A percentile compares a stretch with the other conserved stretches of the same genome.
phyloP scores from a whole-genome alignment of 805 yeast genomes.

The Spathaspora sp. region DNA sequence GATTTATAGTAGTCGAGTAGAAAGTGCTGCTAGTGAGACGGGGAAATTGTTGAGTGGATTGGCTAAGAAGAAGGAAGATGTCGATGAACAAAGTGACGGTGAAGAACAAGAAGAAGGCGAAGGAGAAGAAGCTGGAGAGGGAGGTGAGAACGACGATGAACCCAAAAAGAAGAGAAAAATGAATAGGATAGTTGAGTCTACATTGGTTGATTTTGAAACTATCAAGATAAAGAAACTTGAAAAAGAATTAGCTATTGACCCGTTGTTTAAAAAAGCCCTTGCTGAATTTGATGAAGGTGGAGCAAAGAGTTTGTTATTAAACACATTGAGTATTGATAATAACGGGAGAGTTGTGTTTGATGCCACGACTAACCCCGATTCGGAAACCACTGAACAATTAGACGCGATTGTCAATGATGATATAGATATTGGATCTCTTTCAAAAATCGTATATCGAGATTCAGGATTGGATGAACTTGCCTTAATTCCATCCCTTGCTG shows the following conservation, averaged over 20 bases:
- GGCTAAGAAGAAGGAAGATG: slow-evolving; percentile 35
- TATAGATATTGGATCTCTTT: slow-evolving; percentile 17
- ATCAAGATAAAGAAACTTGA: slow-evolving; percentile 55
- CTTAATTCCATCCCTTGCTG: slow-evolving; percentile 70
- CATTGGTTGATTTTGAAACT: slow-evolving; percentile 48
- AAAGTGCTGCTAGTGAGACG: slow-evolving; percentile 87
- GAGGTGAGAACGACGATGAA: slow-evolving; percentile 13
- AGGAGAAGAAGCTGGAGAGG: slow-evolving; percentile 14
- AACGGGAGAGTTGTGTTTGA: slow-evolving; percentile 63
- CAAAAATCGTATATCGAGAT: slow-evolving; percentile 17
- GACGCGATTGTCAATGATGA: slow-evolving; percentile 11
- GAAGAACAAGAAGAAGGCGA: slow-evolving; percentile 15
- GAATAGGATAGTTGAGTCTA: slow-evolving; percentile 39
- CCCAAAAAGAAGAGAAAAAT: slow-evolving; percentile 23
- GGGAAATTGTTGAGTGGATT: slow-evolving; percentile 78
- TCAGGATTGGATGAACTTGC: slow-evolving; percentile 23
- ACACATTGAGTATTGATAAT: slow-evolving; percentile 53
- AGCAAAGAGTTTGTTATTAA: slow-evolving; percentile 63
- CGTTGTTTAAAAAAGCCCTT: slow-evolving; percentile 68
- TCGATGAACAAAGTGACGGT: slow-evolving; percentile 9
- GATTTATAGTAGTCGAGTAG: slow-evolving; percentile 86
- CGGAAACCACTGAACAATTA: slow-evolving; percentile 13
- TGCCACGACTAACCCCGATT: slow-evolving; percentile 40
- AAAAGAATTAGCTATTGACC: slow-evolving; percentile 65
- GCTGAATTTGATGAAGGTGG: slow-evolving; percentile 85